Conservation (phyloP, 192 early-diverging fungal genomes). For the Podila minutissima region DNA sequence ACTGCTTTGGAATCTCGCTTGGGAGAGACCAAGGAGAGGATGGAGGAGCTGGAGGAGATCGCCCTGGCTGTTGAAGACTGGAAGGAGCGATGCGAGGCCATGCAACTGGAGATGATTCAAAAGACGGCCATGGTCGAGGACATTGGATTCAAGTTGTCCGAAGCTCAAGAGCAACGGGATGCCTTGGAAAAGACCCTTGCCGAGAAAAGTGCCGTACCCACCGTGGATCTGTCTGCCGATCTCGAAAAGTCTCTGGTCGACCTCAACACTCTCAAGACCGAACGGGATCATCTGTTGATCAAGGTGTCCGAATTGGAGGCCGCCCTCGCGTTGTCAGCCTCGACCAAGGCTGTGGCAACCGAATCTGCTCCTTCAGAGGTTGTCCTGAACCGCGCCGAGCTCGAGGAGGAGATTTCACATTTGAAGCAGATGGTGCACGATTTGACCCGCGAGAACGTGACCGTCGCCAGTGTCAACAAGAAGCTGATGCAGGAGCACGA, state of each 20-base stretch:
- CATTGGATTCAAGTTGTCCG: constrained; percentile 33
- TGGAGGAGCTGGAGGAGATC: constrained; percentile 35
- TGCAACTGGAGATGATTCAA: constrained; percentile 54
- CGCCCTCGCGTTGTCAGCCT: constrained; percentile 25
- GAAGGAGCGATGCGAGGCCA: constrained; percentile 53
- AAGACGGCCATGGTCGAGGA: constrained; percentile 52
- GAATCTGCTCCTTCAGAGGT: constrained; percentile 6
- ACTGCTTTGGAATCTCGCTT: constrained; percentile 14
- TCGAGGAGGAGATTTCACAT: constrained; percentile 52
- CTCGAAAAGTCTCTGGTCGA: constrained; percentile 43
- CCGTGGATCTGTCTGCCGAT: constrained; percentile 3
- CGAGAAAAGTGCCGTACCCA: constrained; percentile 1
- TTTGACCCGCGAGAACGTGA: constrained; percentile 60
- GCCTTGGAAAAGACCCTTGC: constrained; percentile 18
- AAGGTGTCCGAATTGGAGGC: constrained; percentile 48
- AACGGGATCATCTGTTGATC: constrained; percentile 58
- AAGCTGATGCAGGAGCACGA: constrained; percentile 60
- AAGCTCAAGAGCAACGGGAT: constrained; percentile 41
- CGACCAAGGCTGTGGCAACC: constrained; percentile 5
- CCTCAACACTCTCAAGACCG: constrained; percentile 41
- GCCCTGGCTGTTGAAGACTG: constrained; percentile 46
- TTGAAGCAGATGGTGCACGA: constrained; percentile 64
- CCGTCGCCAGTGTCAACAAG: constrained; percentile 59
- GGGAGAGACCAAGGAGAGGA: constrained; percentile 32
- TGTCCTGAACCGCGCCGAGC: constrained; percentile 40